Conservation (phyloP, 345 rosid genomes). For the Citrus australasica region DNA sequence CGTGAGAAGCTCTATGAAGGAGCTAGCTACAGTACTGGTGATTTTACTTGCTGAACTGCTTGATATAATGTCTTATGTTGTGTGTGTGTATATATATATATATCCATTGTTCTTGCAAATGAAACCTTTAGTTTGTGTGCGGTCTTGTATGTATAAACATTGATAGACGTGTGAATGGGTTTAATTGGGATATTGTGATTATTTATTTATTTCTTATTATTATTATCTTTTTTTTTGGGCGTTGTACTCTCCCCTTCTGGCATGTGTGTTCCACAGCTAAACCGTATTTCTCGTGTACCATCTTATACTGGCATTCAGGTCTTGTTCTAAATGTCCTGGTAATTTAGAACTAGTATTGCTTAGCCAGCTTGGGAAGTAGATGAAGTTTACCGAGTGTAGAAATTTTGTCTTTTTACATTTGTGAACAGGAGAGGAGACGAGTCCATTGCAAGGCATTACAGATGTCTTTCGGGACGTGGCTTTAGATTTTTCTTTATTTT, state of each 20-base stretch:
- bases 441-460: no score
- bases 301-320: not conserved
- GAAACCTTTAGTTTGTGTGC: conserved; percentile 11
- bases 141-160: conserved; percentile 11
- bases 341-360: not conserved
- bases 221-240: not conserved
- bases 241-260: not conserved
- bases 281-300: not conserved
- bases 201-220: no score
- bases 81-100: conserved; percentile 5
- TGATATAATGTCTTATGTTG: conserved; percentile 16
- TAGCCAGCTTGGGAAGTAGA: no score
- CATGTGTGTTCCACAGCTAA: no score
- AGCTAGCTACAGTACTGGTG: conserved; percentile 19
- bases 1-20: conserved; percentile 8
- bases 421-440: no score
- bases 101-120: conserved; percentile 4
- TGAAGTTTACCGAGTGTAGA: no score
- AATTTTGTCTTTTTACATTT: no score
- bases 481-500: no score
- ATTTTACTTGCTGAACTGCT: conserved; percentile 4
- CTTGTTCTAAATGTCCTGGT: not conserved
- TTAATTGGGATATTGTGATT: not conserved
- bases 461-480: no score
- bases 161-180: not conserved